Percentiles rank a stretch among this genome's conserved stretches.
These are phyloP conservation scores for Colletotrichum lupini DNA, from an alignment of 2,329 filamentous ascomycete species.

Conservation along the genomic window DNA sequence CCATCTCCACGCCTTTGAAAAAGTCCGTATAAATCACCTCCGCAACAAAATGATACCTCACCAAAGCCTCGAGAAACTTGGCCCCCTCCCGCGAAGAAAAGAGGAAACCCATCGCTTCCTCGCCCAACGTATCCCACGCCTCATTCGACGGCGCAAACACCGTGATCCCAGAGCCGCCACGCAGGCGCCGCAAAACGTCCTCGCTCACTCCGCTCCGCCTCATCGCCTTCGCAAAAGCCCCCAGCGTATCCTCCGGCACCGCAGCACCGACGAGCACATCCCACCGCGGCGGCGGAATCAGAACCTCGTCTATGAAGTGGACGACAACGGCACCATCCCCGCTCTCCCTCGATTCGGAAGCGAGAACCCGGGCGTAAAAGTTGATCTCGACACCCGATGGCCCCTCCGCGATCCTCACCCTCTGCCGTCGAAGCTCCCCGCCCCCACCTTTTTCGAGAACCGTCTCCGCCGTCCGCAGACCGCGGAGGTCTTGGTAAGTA, in stretches of 20 bases:
- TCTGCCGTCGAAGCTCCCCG: conserved; percentile 2
- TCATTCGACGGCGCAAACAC: conserved; percentile 22
- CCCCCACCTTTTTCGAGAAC: not conserved
- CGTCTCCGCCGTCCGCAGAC: not conserved
- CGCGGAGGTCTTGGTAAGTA: not conserved
- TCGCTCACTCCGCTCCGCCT: not conserved
- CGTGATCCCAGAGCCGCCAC: not conserved
- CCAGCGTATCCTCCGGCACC: not conserved
- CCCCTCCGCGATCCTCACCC: not conserved
- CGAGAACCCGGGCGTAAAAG: conserved; percentile 13
- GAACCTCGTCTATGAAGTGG: conserved; percentile 21
- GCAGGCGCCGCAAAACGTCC: not conserved
- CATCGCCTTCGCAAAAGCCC: conserved; percentile 14
- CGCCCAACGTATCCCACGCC: conserved; percentile 5
- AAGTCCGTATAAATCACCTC: not conserved
- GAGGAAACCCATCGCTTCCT: not conserved
- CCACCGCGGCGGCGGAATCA: conserved; percentile 28
- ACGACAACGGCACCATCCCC: conserved; percentile 8
- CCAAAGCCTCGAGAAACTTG: not conserved
- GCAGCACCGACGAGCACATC: conserved; percentile 9
- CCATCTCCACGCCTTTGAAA: not conserved
- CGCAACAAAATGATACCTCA: conserved; percentile 15
- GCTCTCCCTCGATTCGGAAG: not conserved
- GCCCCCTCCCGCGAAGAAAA: not conserved
- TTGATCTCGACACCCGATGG: not conserved